Conservation (phyloP, 352 stramenopile genomes). For the Plasmopara viticola region DNA sequence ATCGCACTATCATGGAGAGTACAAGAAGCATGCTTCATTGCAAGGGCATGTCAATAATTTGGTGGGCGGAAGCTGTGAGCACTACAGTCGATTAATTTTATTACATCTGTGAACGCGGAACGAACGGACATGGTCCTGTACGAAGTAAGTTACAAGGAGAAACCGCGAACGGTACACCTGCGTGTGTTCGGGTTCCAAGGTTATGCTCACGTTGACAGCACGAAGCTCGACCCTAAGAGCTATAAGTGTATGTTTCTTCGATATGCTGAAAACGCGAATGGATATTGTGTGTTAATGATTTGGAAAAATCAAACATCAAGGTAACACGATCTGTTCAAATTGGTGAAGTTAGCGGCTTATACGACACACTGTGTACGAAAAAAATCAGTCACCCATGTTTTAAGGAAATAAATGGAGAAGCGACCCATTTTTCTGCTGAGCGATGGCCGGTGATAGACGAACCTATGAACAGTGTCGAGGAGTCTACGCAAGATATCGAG, state of each 20-base stretch:
- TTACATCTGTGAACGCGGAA: not conserved
- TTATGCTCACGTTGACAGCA: not conserved
- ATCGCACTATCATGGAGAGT: not conserved
- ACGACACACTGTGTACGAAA: not conserved
- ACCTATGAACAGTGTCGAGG: not conserved
- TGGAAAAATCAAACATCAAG: slow-evolving; percentile 11
- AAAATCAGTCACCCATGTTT: not conserved
- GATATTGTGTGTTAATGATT: slow-evolving; percentile 12
- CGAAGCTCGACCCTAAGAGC: not conserved
- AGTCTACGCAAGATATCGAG: slow-evolving; percentile 1
- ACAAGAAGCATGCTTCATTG: not conserved
- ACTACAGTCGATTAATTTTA: not conserved
- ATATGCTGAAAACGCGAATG: slow-evolving; percentile 5
- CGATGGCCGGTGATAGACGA: not conserved
- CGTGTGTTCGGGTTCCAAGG: not conserved
- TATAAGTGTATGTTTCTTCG: not conserved
- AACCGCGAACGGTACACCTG: not conserved
- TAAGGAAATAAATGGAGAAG: not conserved
- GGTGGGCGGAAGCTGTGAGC: not conserved
- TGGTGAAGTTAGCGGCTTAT: not conserved
- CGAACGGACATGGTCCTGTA: not conserved
- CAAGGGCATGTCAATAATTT: not conserved
- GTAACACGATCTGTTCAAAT: not conserved
- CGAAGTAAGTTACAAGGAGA: not conserved
- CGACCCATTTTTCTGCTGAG: not conserved